Base-by-base conservation (phyloP, 1,139 yeast species). In the Candida glucosophila region DNA sequence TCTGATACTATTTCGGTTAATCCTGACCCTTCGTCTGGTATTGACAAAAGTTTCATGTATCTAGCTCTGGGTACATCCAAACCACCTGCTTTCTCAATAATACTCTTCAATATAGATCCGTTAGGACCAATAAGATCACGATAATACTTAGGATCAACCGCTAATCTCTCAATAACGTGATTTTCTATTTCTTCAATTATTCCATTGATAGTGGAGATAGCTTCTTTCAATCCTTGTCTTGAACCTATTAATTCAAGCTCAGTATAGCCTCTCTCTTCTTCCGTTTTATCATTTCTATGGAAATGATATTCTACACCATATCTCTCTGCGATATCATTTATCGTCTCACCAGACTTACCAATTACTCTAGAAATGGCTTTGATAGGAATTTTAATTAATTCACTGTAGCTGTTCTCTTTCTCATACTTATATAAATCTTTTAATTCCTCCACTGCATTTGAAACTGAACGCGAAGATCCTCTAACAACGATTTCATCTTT, bases 381-480 rank as follows among this genome's bases (percentile, higher is more conserved):
- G 22, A 67, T 53, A 23, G 96, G 93, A 29, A 92, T 77, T 26
- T 59, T 53, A 27, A 90, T 47, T 12, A 60, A 55, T 40, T 74
- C 68, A 33, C 72, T 67, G 55, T 74, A 73, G 15, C 95, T 90
- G 47, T 88, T 85, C 42, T 83, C 95, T 47, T 73, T 77, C 54
- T 88, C 97, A 52, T 79, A 92, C 42, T 80, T 80, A 40, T 82
- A 67, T 38, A 92, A 67, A 33, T 86, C 96, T 43, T 70, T 66
- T 47, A 92, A 61, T 61, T 92, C 99, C 38, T 78, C 90, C 49
- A 76, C 76, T 22, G 95, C 93, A 49, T 80, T 78, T 16, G 74
- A 68, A 23, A 83, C 97, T 39, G 88, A 90, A 54, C 77, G 78
- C 12, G 96, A 82, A 28, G 97, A 94, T 28, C 99, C 99, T 44